Evolutionary conservation across 331 rosid genomes (phyloP).

Genomic region (Malus hybrid): DNA sequence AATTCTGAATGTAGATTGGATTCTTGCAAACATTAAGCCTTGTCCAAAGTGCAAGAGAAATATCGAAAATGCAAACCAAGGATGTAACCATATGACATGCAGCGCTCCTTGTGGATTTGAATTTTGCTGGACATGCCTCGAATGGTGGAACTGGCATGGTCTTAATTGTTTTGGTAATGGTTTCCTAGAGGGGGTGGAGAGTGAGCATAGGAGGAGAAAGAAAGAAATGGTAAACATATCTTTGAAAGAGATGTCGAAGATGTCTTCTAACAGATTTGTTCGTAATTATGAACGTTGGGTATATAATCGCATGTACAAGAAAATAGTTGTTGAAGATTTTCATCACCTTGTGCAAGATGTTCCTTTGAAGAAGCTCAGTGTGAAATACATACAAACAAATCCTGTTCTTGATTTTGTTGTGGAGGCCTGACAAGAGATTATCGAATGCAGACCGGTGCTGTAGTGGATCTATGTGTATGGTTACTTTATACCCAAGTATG

Average conservation of each 20-base stretch:
- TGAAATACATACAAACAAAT: conserved; percentile 45
- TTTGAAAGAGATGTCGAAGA: conserved; percentile 43
- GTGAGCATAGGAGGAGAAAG: conserved; percentile 23
- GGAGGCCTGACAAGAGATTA: conserved; percentile 74
- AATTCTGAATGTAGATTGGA: conserved; percentile 13
- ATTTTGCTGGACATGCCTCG: conserved; percentile 43
- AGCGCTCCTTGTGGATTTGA: conserved; percentile 2
- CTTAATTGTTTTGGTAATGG: background rate
- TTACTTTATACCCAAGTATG: conserved; percentile 55
- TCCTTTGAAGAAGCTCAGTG: conserved; percentile 49
- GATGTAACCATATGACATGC: conserved; percentile 31
- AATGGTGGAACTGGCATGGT: background rate
- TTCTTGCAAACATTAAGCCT: conserved; percentile 28
- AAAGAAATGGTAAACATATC: no score
- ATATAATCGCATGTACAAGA: conserved; percentile 55
- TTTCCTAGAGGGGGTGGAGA: conserved; percentile 5
- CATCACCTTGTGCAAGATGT: conserved; percentile 41
- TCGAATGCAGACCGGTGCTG: conserved; percentile 74
- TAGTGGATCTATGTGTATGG: conserved; percentile 86
- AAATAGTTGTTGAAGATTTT: conserved; percentile 56
- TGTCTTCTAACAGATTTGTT: conserved; percentile 49
- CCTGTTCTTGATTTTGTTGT: conserved; percentile 51
- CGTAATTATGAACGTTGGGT: conserved; percentile 81
- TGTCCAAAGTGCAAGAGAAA: conserved; percentile 27
- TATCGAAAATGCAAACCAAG: conserved; percentile 25